Evolutionary conservation across 1,284 basidiomycete species (phyloP).

Genomic region (Inonotus hispidus): DNA sequence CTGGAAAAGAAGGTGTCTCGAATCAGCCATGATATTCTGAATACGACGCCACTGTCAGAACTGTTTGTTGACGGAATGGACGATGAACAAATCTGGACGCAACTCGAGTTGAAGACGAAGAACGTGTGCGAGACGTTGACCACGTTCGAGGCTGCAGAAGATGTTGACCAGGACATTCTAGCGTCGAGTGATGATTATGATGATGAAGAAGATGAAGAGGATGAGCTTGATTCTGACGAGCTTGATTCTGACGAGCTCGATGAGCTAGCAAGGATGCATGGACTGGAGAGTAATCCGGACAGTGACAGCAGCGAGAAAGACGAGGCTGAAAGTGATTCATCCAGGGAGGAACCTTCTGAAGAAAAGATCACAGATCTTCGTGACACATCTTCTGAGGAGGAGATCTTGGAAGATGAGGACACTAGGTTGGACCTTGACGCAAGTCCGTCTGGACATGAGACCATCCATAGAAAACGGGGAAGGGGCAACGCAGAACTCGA

Average conservation of each 20-base stretch:
- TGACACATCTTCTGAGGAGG: constrained; percentile 46
- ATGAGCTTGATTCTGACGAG: constrained; percentile 27
- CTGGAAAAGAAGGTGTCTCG: constrained; percentile 39
- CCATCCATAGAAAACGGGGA: constrained; percentile 19
- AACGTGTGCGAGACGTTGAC: constrained; percentile 62
- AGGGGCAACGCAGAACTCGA: constrained; percentile 64
- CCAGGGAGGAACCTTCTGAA: constrained; percentile 33
- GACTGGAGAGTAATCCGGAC: constrained; percentile 31
- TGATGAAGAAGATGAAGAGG: too few relatives aligned
- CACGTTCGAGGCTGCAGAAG: constrained; percentile 34
- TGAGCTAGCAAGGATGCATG: constrained; percentile 32
- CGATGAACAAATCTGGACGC: constrained; percentile 89
- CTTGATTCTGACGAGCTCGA: constrained; percentile 32
- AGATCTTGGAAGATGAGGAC: constrained; percentile 30
- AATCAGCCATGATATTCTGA: constrained; percentile 36
- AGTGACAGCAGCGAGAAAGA: constrained; percentile 27
- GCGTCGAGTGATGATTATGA: constrained; percentile 26
- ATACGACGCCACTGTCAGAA: constrained; percentile 69
- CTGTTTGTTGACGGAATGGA: constrained; percentile 84
- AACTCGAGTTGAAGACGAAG: constrained; percentile 75
- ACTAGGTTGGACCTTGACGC: constrained; percentile 21
- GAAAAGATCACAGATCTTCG: constrained; percentile 40
- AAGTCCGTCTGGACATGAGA: constrained; percentile 4
- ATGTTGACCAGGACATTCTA: constrained; percentile 25
- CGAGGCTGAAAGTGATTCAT: constrained; percentile 27